phyloP scores from a whole-genome alignment of 2,329 filamentous ascomycete genomes.

The Balansia obtecta region DNA sequence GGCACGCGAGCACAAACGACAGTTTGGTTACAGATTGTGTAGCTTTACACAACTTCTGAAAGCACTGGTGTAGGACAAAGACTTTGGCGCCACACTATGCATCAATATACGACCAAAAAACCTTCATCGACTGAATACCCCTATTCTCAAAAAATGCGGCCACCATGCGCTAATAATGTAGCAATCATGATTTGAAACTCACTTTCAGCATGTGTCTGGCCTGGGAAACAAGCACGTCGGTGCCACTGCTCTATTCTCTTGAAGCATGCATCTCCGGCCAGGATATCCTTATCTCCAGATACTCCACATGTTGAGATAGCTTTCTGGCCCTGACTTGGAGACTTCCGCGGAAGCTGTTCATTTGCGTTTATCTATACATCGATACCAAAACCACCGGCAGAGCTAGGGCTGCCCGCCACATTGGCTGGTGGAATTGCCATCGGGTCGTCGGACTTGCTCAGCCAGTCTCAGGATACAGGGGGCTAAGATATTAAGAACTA shows the following conservation, averaged over 20 bases:
- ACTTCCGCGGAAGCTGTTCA: constrained; percentile 4
- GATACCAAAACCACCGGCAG: not conserved
- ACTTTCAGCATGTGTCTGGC: not conserved
- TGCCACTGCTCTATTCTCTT: not conserved
- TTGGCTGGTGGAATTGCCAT: not conserved
- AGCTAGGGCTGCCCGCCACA: not conserved
- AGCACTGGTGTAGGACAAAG: no score
- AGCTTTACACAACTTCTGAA: no score
- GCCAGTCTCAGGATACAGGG: not conserved
- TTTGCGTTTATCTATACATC: not conserved
- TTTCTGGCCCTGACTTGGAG: not conserved
- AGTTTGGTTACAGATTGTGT: no score
- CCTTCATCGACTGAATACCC: no score
- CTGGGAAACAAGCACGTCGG: not conserved
- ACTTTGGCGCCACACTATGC: no score
- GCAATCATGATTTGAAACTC: not conserved
- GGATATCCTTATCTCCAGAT: constrained; percentile 1
- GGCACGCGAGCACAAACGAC: no score
- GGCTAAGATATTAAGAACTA: not conserved
- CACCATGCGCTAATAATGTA: not conserved
- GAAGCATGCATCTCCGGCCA: constrained; percentile 1
- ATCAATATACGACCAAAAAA: no score
- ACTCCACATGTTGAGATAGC: not conserved
- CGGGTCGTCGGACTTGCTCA: not conserved
- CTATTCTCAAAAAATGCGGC: no score